Evolutionary conservation across 2,329 filamentous ascomycete species (phyloP).

Genomic region (Tolypocladium amazonense): DNA sequence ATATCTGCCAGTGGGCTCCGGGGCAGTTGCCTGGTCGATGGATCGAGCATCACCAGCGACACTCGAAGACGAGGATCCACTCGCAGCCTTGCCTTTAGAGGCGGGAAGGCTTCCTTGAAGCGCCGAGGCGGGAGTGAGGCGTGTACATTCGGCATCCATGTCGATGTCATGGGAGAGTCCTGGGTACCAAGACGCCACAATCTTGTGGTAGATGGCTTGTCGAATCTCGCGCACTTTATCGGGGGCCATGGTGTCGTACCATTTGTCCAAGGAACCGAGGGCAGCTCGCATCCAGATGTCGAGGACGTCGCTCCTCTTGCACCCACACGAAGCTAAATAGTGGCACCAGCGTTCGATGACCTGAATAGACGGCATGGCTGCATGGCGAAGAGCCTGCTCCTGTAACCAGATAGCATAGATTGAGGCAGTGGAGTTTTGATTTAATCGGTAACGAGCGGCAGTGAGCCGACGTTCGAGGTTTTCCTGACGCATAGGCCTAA

Average conservation of each 20-base stretch:
- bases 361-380: background rate
- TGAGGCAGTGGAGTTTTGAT: constrained; percentile 7
- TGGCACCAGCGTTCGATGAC: background rate
- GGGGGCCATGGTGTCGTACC: background rate
- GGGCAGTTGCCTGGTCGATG: background rate
- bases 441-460: constrained; percentile 3
- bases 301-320: background rate
- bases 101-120: background rate
- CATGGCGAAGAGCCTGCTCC: constrained; percentile 4
- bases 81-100: background rate
- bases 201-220: background rate
- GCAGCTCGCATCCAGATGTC: background rate
- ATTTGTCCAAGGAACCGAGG: background rate
- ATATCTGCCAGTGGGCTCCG: background rate
- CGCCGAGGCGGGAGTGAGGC: background rate
- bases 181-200: background rate
- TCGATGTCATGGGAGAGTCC: background rate
- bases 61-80: no score
- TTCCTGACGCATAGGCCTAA: constrained; percentile 13
- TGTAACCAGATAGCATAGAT: constrained; percentile 17
- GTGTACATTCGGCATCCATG: background rate
- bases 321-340: background rate
- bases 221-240: background rate
- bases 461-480: constrained; percentile 12
- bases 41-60: background rate